Evolutionary conservation across 1,284 basidiomycete species (phyloP), one percentile per base, ranked within the genome.

Genomic region (Ganoderma lingzhi): DNA sequence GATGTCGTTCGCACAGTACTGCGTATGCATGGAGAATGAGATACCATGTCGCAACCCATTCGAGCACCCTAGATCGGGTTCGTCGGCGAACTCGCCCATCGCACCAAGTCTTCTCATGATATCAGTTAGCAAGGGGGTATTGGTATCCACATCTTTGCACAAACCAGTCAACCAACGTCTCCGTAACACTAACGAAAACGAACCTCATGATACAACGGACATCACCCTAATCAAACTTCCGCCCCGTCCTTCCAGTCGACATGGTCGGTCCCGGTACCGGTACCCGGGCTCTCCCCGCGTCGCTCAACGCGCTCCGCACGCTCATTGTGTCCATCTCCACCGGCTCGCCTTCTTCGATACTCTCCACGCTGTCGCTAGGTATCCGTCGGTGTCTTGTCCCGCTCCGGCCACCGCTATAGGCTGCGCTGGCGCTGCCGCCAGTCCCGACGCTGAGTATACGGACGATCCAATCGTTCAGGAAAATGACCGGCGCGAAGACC

Each of bases 391-490:
- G 77, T 58, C 72, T 28, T n/a, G 62, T 44, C 15, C 61, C 63
- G 6, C 61, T 53, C 8, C 39, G 45, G 42, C 48, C 23, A 32
- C 65, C 42, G 28, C 41, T 48, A 53, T 65, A 66, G 19, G 60
- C 62, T 5, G 58, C 60, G 37, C 66, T 69, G 53, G 51, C 59
- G 35, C 64, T 63, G 64, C 64, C 51, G 3, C 76, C 73, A 3
- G 70, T 74, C 17, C 89, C 87, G 19, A 91, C 80, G 70, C 87
- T 92, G 41, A 93, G 81, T 14, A 90, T 77, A n/a, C 83, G 82
- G 35, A 93, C 89, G 64, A 94, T 84, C 70, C 83, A 79, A 73
- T 93, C 90, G 75, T 95, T 94, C n/a, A 94, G 79, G 83, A 87
- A 88, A 68, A 94, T 87, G 10, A 95, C 91, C 6, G 86, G 78